Evolutionary conservation across 2,329 filamentous ascomycete genomes (phyloP), one percentile per base, ranked within the genome.

Genomic region (Fusarium mangiferae): DNA sequence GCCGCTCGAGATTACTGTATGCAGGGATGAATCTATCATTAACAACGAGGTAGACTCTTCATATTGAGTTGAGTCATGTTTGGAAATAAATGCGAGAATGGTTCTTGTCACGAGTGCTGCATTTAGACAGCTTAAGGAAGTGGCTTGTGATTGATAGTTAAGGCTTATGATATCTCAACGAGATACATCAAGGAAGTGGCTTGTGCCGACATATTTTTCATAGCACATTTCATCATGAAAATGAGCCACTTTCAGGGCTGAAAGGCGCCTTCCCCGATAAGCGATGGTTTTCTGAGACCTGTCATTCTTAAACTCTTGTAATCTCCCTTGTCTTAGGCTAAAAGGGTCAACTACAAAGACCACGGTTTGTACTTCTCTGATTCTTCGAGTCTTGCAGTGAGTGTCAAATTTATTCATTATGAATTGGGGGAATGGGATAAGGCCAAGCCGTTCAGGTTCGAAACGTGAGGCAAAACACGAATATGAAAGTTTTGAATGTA

Each of bases 391-490:
- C 8, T 6, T 9, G 6, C 6, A 24, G 22, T 12, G 10, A 17
- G 18, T 35, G 33, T 35, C 33, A 8, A 20, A 9, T 22, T 8
- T 14, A 20, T 7, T 39, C 12, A 7, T 6, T 22, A 4, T 41
- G 4, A 13, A n/a, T 22, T 13, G 9, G 9, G 7, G 22, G 22
- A 41, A 14, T 5, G 20, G 20, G 13, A 5, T 15, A 14, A 15
- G 20, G 20, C 13, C 20, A n/a, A 14, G 8, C 13, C 4, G 22
- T n/a, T 13, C 7, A n/a, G 12, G 1, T 9, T 14, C 7, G 9
- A 7, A 9, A 7, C 4, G 3, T 8, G 20, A 41, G 10, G 18
- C 14, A 41, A 41, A 22, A 4, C 12, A 33, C 12, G 12, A 6
- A 33, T 13, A 33, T 13, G 28, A 30, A 30, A 30, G 4, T 7